phyloP scores from a whole-genome alignment of 257 asterid species.

The Lantana camara region DNA sequence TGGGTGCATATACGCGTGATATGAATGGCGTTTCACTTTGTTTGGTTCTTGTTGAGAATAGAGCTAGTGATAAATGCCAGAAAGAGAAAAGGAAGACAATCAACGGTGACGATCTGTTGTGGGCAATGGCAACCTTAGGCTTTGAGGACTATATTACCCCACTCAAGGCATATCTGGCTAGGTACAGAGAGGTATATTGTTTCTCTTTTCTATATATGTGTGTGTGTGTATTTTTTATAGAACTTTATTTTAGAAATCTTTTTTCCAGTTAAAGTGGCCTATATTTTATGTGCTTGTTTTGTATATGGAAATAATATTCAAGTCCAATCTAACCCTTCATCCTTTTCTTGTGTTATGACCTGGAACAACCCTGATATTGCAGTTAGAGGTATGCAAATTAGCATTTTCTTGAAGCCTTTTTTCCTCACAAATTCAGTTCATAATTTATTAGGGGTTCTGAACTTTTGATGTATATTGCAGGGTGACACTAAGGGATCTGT shows the following conservation, averaged over 20 bases:
- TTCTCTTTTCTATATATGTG: background rate
- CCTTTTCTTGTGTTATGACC: conserved; percentile 21
- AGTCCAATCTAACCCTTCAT: conserved; percentile 20
- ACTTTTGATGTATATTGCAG: conserved; percentile 34
- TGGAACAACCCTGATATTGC: conserved; percentile 33
- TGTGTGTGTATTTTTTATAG: background rate
- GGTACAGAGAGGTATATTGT: conserved; percentile 61
- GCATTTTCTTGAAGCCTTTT: conserved; percentile 17
- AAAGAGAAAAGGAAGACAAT: conserved; percentile 71
- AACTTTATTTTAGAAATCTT: too few relatives aligned
- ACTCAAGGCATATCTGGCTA: conserved; percentile 54
- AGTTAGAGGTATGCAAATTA: conserved; percentile 58
- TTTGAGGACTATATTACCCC: conserved; percentile 61
- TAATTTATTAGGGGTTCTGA: conserved; percentile 33
- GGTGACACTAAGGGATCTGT: conserved; percentile 64
- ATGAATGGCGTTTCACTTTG: conserved; percentile 13
- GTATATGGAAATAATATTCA: background rate
- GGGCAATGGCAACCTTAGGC: conserved; percentile 68
- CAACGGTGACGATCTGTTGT: conserved; percentile 66
- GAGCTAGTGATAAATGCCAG: conserved; percentile 67
- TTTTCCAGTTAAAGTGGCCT: too few relatives aligned
- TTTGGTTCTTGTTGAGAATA: conserved; percentile 22
- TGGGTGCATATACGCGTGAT: background rate
- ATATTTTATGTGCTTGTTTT: background rate
- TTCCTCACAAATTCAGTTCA: conserved; percentile 3